Percentiles rank a stretch among this genome's conserved stretches.
phyloP scores from a whole-genome alignment of 2,329 filamentous ascomycete species.

The Leptographium radiaticola region DNA sequence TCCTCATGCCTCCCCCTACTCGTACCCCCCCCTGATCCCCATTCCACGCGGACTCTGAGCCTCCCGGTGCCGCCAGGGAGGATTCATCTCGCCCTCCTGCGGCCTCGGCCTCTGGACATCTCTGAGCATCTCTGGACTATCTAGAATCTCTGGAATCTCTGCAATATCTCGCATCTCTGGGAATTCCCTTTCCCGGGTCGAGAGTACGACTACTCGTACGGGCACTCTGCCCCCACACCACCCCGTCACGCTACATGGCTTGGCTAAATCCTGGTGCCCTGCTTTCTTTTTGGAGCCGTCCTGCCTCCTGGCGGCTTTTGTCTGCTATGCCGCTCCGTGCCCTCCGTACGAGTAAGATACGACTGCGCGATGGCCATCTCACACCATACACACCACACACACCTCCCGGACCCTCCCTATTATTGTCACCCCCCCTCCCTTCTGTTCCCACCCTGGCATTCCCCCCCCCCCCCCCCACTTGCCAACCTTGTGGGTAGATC shows the following conservation, averaged over 20 bases:
- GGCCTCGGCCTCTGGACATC: too few relatives aligned
- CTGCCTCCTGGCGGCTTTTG: neutral
- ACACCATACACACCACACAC: too few relatives aligned
- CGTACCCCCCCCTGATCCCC: too few relatives aligned
- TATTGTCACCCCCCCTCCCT: neutral
- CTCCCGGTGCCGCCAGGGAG: too few relatives aligned
- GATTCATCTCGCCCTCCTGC: too few relatives aligned
- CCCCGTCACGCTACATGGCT: neutral
- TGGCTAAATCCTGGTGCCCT: neutral
- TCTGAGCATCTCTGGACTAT: too few relatives aligned
- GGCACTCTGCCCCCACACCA: neutral
- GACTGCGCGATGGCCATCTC: too few relatives aligned
- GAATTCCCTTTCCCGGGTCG: neutral
- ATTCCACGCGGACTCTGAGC: too few relatives aligned
- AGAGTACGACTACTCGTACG: neutral
- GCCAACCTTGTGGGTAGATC: slow-evolving; percentile 8
- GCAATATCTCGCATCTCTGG: neutral
- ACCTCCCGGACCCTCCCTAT: neutral
- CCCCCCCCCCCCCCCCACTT: slow-evolving; percentile 5
- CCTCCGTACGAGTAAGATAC: neutral
- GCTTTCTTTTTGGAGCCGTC: neutral
- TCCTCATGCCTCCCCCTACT: too few relatives aligned
- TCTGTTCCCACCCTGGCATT: too few relatives aligned
- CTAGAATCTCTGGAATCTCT: too few relatives aligned
- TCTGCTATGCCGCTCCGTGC: neutral